Percentiles rank a stretch among this genome's conserved stretches.
These are phyloP conservation scores for Lasiosphaeria miniovina DNA, from an alignment of 495 filamentous ascomycete genomes.

Conservation along the genomic window DNA sequence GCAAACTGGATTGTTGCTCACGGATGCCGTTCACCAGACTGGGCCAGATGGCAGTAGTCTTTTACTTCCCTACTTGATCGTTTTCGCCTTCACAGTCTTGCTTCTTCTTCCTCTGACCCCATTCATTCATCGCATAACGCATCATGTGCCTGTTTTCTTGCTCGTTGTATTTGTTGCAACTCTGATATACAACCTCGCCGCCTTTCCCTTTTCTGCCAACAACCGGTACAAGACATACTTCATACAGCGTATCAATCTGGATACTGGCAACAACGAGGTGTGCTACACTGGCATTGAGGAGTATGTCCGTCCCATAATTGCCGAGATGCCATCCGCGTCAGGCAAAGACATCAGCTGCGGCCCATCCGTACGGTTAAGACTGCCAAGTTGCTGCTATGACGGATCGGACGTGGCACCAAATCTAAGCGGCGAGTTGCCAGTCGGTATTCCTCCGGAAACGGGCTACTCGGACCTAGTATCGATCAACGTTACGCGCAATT, in stretches of 20 bases:
- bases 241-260: slow-evolving; percentile 74
- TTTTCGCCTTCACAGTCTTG: slow-evolving; percentile 64
- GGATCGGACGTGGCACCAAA: slow-evolving; percentile 57
- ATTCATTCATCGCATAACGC: slow-evolving; percentile 81
- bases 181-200: slow-evolving; percentile 79
- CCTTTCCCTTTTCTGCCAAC: slow-evolving; percentile 80
- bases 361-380: slow-evolving; percentile 35
- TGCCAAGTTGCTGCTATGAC: slow-evolving; percentile 67
- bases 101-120: slow-evolving; percentile 76
- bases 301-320: slow-evolving; percentile 65
- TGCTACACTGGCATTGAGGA: slow-evolving; percentile 68
- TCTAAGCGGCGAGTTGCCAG: slow-evolving; percentile 41
- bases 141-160: slow-evolving; percentile 75
- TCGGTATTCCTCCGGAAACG: slow-evolving; percentile 14
- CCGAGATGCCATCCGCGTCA: slow-evolving; percentile 65
- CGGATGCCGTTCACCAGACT: slow-evolving; percentile 71
- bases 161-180: slow-evolving; percentile 72
- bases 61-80: slow-evolving; percentile 66
- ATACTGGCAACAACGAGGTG: slow-evolving; percentile 64
- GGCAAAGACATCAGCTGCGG: slow-evolving; percentile 55
- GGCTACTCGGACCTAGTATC: slow-evolving; percentile 20
- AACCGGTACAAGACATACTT: slow-evolving; percentile 86
- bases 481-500: slow-evolving; percentile 25
- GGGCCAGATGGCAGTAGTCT: slow-evolving; percentile 69
- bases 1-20: slow-evolving; percentile 71